Conservation (phyloP, 192 early-diverging fungal species). For the Chytriomyces confervae region DNA sequence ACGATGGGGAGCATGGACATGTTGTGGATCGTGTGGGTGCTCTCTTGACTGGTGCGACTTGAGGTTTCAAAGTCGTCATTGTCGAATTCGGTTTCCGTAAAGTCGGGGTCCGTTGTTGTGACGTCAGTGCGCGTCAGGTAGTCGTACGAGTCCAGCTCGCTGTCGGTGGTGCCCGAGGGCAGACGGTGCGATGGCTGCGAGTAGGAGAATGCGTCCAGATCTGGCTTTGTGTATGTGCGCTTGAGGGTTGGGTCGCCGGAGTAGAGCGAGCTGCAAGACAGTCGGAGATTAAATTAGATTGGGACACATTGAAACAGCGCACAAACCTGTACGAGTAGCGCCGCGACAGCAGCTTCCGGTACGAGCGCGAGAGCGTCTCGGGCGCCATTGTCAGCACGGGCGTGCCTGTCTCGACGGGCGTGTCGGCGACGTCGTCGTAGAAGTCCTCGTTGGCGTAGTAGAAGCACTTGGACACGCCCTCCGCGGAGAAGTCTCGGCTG, state of each 20-base stretch:
- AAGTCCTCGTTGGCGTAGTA: background rate
- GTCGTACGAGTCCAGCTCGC: background rate
- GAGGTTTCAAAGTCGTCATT: background rate
- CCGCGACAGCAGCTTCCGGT: background rate
- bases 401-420: background rate
- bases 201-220: conserved; percentile 24
- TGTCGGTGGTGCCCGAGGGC: background rate
- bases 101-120: background rate
- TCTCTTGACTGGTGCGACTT: background rate
- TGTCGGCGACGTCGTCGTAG: background rate
- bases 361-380: background rate
- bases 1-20: conserved; percentile 25
- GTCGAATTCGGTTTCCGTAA: background rate
- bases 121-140: background rate
- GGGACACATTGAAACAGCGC: background rate
- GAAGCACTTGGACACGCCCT: background rate
- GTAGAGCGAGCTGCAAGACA: conserved; percentile 14
- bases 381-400: background rate
- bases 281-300: background rate
- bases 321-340: conserved; percentile 27
- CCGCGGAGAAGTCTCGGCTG: background rate
- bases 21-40: conserved; percentile 20
- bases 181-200: conserved; percentile 3
- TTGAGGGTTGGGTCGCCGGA: background rate
- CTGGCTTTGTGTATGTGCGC: conserved; percentile 1